Evolutionary conservation across 306 rosid species (phyloP), one percentile per base, ranked within the genome.

Genomic region (Pterocarpus santalinus): DNA sequence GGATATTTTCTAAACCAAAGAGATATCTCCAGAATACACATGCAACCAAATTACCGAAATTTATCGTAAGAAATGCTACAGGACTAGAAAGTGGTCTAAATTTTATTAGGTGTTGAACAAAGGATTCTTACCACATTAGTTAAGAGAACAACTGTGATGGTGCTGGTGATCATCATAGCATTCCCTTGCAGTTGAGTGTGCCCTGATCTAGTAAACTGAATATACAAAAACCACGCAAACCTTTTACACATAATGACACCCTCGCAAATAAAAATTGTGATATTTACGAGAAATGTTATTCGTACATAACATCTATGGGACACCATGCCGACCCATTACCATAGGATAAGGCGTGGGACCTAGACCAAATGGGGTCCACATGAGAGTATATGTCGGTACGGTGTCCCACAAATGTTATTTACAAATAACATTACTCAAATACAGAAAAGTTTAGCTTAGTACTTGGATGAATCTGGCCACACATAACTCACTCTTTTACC

Each of bases 161-260:
- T 88, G 83, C 90, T 88, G 36, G 94, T 90, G 73, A 90, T 90
- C 92, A 90, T 88, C 55, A 83, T 44, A 13, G 94, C 90, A 66
- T 86, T 81, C 76, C 85, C 92, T 17, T 33, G 83, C 65, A 51
- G 65, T 68, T 85, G 88, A 76, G 91, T 88, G 52, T 83, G 89
- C 67, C 89, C 92, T 56, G 89, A 79, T 60, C 5, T 83, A 69
- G 94, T 77, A 75, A 90, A 90, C 94, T 90, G 91, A 38, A 72
- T 32, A 73, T 12, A 63, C 33, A 80, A 65, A 44, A 57, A 65
- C 10, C 16, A 72, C 8, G 39, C 5, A 62, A 69, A 3, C 2
- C 15, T 79, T 60, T 4, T 6, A 46, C 9, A 67, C 16, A 72
- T 36, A 33, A 78, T 35, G 69, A 36, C 49, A 69, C 65, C 75